Percentiles rank a stretch among this genome's conserved stretches.
Evolutionary conservation across 495 filamentous ascomycete species (phyloP).

Genomic region (Aspergillus nidulans): DNA sequence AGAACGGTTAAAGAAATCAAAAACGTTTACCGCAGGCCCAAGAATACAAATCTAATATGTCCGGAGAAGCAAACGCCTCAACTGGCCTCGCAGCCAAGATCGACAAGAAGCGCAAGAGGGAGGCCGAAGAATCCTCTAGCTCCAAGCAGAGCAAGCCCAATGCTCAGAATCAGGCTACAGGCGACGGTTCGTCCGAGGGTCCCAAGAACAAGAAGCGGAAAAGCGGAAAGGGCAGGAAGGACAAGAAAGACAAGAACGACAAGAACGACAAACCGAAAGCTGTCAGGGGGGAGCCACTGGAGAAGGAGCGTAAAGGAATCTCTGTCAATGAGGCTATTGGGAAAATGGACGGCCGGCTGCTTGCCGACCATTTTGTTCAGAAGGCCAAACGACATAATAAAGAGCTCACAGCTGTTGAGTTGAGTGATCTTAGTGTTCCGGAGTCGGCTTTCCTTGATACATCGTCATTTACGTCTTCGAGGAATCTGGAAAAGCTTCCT

Average conservation of each 20-base stretch:
- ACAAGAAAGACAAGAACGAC: conserved; percentile 40
- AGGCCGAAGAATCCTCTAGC: conserved; percentile 42
- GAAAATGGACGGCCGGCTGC: conserved; percentile 70
- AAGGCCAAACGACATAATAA: conserved; percentile 71
- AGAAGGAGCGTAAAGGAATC: conserved; percentile 51
- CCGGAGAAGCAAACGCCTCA: conserved; percentile 9
- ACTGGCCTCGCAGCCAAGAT: conserved; percentile 35
- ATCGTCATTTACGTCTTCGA: conserved; percentile 58
- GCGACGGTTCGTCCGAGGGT: conserved; percentile 22
- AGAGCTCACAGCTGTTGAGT: conserved; percentile 74
- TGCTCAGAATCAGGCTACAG: conserved; percentile 22
- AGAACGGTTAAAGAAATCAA: neutral
- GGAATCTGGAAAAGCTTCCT: conserved; percentile 66
- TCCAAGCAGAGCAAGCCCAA: conserved; percentile 30
- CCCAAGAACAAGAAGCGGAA: conserved; percentile 43
- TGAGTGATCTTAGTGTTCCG: conserved; percentile 76
- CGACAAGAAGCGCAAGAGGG: conserved; percentile 50
- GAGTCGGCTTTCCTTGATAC: conserved; percentile 64
- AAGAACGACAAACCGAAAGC: conserved; percentile 47
- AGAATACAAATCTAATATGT: conserved; percentile 11
- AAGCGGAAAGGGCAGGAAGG: conserved; percentile 46
- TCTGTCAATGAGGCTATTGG: conserved; percentile 76
- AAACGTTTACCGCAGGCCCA: neutral
- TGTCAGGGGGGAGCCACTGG: conserved; percentile 47
- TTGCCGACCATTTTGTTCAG: conserved; percentile 86